Base-by-base conservation (phyloP, 192 early-diverging fungal genomes). In the Obelidium mucronatum region DNA sequence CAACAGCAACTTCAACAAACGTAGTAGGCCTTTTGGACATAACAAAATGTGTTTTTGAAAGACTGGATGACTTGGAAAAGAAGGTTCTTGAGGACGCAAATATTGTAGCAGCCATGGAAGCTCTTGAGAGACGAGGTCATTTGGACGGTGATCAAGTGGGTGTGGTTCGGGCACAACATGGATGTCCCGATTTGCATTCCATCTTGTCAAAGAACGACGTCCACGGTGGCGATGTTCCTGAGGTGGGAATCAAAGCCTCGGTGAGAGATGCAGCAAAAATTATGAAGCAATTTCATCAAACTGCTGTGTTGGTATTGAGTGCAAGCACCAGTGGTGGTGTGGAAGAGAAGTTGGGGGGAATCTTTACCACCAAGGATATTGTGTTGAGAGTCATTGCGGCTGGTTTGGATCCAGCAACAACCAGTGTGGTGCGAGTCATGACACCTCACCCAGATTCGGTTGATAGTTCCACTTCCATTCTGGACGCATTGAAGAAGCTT, bases 381-480 rank as follows among this genome's bases (percentile, higher is more conserved):
- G 83, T 85, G 3, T 68, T 87, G 58, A 64, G 86, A 54, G 86
- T 87, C 0, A 79, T 87, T 67, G 86, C 86, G 6, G 86, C 81
- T 33, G 79, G 94, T 24, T 82, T 98, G 53, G 92, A 95, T 78
- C 96, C 97, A 69, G 88, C 90, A 55, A 93, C 88, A 22, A 97
- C 95, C 74, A 92, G 92, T 54, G 96, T 99, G 42, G 94, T 97
- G 31, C 92, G 96, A 76, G 97, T 99, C 17, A 99, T 99, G 97
- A 87, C 86, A n/a, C 86, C 86, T 15, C 86, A 87, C 55, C 86
- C 86, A 0, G 86, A 87, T 65, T 82, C 63, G 24, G 81, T 87
- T 3, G 76, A 79, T 1, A 58, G 76, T 13, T 73, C 76, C 4
- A 74, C 74, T 1, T 67, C 82, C 0, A 83, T 85, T 44, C 71